Base-by-base conservation (phyloP, 352 stramenopile species). In the Globisporangium okanoganense region DNA sequence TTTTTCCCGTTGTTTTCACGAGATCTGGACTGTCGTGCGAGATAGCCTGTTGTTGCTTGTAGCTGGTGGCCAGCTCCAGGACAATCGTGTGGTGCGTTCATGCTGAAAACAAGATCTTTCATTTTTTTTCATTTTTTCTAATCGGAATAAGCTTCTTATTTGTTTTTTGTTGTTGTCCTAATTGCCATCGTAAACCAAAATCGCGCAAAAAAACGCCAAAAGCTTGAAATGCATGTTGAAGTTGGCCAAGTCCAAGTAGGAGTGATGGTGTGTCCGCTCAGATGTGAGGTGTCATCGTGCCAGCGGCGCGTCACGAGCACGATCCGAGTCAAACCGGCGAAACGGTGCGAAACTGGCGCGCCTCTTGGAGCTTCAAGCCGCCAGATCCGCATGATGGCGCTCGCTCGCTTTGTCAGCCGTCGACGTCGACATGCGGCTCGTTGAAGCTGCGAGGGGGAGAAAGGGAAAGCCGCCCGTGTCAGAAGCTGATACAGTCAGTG, bases 181-280 rank as follows among this genome's bases (percentile, higher is more conserved):
- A 33, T 22, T 45, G n/a, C n/a, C n/a, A 0, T 12, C 38, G 38
- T 45, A 45, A 45, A 45, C 38, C 38, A 45, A 45, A 45, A 22
- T 2, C 38, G 38, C 16, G 6, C 38, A 45, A 45, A 45, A 45
- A 22, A 45, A 22, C 38, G 38, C 38, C 38, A 10, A 45, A 43
- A 43, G 0, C 13, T 5, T 33, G 35, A 47, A 36, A 56, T 49
- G 56, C 56, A 62, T 55, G 56, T 62, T 62, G 56, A 62, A 62
- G 56, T 53, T 58, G 35, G 8, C 51, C 33, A n/a, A n/a, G n/a
- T 24, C 44, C 51, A 2, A 35, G 7, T 18, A 27, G n/a, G 52
- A 58, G 35, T 58, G 52, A 48, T 58, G 35, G 52, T 58, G 18
- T 1, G 33, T 47, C 24, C 20, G 36, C 38, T 45, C 38, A 45